Conservation (phyloP, 108 stramenopile genomes). For the Epipyxis sp. region DNA sequence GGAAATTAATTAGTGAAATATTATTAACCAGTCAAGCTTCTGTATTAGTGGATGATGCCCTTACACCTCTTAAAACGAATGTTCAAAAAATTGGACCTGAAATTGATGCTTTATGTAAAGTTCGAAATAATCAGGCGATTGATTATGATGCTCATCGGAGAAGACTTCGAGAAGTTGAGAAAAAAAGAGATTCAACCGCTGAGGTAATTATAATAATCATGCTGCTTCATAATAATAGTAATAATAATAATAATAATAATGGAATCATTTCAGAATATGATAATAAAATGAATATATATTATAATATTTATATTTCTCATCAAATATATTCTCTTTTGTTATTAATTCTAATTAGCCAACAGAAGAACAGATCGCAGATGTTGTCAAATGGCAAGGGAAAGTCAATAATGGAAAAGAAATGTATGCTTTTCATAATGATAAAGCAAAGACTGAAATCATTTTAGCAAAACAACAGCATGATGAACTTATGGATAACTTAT, state of each 20-base stretch:
- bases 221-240: no score
- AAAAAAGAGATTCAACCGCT: no score
- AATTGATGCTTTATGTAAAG: not conserved
- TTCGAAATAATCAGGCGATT: not conserved
- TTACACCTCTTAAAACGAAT: not conserved
- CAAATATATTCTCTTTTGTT: not conserved
- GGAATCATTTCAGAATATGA: no score
- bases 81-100: not conserved
- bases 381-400: conserved; percentile 14
- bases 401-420: not conserved
- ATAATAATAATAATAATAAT: no score
- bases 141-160: conserved; percentile 12
- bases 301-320: no score
- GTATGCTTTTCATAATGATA: not conserved
- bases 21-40: not conserved
- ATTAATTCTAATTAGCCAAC: not conserved
- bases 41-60: not conserved
- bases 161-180: not conserved
- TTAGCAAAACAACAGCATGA: not conserved
- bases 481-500: not conserved
- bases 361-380: not conserved
- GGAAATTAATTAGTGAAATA: no score
- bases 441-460: not conserved
- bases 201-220: no score
- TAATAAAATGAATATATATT: no score